Conservation (phyloP, 1,139 yeast genomes). For the Lodderomyces oxycetoniae region DNA sequence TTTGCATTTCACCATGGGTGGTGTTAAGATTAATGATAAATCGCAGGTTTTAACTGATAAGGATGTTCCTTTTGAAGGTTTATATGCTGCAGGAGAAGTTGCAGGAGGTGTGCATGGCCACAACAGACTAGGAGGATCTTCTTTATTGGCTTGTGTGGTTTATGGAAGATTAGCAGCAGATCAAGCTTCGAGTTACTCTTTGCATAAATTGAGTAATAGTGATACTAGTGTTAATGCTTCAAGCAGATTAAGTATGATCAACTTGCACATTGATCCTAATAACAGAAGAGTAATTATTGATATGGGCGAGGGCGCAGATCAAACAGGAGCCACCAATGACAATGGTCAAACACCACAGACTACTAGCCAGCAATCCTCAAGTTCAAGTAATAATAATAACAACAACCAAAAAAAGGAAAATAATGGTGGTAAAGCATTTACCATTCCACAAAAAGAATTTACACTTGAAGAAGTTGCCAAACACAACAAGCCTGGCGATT, state of each 20-base stretch:
- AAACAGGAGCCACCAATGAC: neutral
- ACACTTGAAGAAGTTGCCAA: slow-evolving; percentile 55
- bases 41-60: slow-evolving; percentile 50
- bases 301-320: slow-evolving; percentile 14
- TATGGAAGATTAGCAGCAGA: slow-evolving; percentile 67
- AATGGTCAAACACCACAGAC: slow-evolving; percentile 4
- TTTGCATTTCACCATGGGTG: slow-evolving; percentile 85
- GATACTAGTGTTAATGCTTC: slow-evolving; percentile 11
- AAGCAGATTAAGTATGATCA: slow-evolving; percentile 38
- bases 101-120: slow-evolving; percentile 84
- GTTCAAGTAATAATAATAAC: slow-evolving; percentile 7
- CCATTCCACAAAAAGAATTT: slow-evolving; percentile 41
- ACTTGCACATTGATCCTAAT: slow-evolving; percentile 38
- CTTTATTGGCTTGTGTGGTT: slow-evolving; percentile 75
- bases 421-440: slow-evolving; percentile 15
- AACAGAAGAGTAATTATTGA: slow-evolving; percentile 30
- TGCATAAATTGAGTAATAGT: slow-evolving; percentile 21
- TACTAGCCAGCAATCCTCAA: slow-evolving; percentile 6
- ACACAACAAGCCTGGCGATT: slow-evolving; percentile 58
- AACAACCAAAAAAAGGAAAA: slow-evolving; percentile 3
- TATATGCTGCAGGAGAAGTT: slow-evolving; percentile 76
- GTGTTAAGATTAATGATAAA: slow-evolving; percentile 60
- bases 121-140: slow-evolving; percentile 73
- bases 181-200: slow-evolving; percentile 30
- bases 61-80: slow-evolving; percentile 47